Conservation (phyloP, 768 basidiomycete genomes). For the Leccinum boreale region DNA sequence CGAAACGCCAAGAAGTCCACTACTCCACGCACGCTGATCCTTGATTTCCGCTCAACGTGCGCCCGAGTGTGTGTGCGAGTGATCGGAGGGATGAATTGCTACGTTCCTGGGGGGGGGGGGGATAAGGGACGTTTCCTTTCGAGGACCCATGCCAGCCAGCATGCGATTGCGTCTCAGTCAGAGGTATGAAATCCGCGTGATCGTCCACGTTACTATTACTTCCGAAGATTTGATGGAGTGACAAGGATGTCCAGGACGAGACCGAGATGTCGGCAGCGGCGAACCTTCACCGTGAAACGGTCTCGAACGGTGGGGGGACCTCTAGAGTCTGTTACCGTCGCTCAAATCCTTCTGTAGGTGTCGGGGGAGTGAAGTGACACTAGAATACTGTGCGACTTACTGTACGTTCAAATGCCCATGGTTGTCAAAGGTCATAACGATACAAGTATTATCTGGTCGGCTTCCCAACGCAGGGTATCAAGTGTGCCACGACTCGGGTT, state of each 20-base stretch:
- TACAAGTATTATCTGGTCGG: neutral
- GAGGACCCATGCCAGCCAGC: neutral
- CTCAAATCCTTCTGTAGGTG: neutral
- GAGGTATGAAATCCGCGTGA: constrained; percentile 1
- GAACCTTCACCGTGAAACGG: neutral
- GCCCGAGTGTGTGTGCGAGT: neutral
- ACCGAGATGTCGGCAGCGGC: neutral
- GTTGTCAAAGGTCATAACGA: neutral
- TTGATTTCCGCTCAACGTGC: neutral
- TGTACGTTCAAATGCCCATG: neutral
- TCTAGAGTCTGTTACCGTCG: neutral
- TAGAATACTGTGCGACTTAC: neutral
- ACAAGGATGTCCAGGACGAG: neutral
- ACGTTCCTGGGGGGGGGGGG: neutral
- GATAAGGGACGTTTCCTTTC: neutral
- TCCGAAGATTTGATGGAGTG: neutral
- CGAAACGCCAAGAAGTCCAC: neutral
- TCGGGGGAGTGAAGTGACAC: neutral
- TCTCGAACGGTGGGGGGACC: too few relatives aligned
- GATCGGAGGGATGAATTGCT: neutral
- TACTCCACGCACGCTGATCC: neutral
- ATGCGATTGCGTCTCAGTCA: constrained; percentile 8
- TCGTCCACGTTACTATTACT: neutral
- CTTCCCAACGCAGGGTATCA: neutral
- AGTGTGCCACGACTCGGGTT: neutral